These are phyloP conservation scores for Chloranthus sessilifolius DNA, from an alignment of 164 flowering plant species.

Conservation along the genomic window DNA sequence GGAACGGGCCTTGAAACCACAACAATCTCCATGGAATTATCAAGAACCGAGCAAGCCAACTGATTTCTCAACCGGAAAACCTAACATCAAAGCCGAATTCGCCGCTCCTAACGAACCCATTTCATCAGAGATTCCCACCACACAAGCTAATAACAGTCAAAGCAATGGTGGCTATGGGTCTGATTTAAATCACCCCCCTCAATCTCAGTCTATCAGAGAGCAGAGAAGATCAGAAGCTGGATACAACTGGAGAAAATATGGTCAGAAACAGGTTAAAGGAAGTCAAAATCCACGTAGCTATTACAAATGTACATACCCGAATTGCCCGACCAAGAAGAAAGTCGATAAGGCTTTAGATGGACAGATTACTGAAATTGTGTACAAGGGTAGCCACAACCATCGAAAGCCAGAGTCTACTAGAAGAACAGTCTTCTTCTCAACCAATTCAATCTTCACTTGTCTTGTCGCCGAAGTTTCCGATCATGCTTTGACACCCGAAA, in stretches of 20 bases:
- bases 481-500: slow-evolving; percentile 52
- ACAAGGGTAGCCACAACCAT: slow-evolving; percentile 81
- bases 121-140: slow-evolving; percentile 32
- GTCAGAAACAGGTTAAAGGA: slow-evolving; percentile 84
- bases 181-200: slow-evolving; percentile 20
- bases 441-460: slow-evolving; percentile 21
- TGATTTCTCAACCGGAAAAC: slow-evolving; percentile 19
- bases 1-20: slow-evolving; percentile 26
- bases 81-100: slow-evolving; percentile 29
- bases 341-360: slow-evolving; percentile 77
- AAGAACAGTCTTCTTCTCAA: slow-evolving; percentile 37
- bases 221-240: slow-evolving; percentile 70
- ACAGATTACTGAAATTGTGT: slow-evolving; percentile 77
- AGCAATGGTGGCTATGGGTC: slow-evolving; percentile 17
- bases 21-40: slow-evolving; percentile 30
- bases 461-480: slow-evolving; percentile 21
- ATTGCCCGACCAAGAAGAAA: slow-evolving; percentile 79
- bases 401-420: slow-evolving; percentile 71
- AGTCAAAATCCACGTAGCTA: slow-evolving; percentile 78
- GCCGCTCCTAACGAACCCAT: slow-evolving; percentile 16
- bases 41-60: slow-evolving; percentile 22
- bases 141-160: slow-evolving; percentile 18
- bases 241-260: slow-evolving; percentile 86
- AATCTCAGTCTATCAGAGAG: slow-evolving; percentile 39
- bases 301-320: slow-evolving; percentile 73